A percentile compares a stretch with the other conserved stretches of the same genome.
These are phyloP conservation scores for Globisporangium echinulatum DNA, from an alignment of 352 stramenopile genomes.

Conservation along the genomic window DNA sequence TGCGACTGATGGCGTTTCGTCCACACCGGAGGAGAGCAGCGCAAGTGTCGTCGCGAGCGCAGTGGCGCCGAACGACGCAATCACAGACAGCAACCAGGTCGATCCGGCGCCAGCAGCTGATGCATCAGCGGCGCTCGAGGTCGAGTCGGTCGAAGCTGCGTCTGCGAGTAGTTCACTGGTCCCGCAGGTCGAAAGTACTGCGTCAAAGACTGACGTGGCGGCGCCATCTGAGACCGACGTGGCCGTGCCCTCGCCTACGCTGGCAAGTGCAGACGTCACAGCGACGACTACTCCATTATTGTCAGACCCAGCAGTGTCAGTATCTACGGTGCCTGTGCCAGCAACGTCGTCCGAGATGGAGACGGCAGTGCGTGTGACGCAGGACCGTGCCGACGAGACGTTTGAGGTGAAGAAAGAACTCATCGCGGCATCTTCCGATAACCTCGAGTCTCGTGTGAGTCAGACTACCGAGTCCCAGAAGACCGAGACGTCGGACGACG, in stretches of 20 bases:
- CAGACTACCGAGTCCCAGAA: too few species aligned
- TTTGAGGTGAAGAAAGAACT: constrained; percentile 20
- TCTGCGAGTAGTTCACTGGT: not conserved
- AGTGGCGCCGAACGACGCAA: not conserved
- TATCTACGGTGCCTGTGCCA: not conserved
- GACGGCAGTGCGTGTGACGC: constrained; percentile 3
- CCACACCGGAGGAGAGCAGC: not conserved
- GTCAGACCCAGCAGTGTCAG: not conserved
- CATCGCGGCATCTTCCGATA: constrained; percentile 2
- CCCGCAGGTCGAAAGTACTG: too few species aligned
- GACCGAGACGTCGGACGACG: not conserved
- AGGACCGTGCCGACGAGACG: not conserved
- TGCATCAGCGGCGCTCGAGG: not conserved
- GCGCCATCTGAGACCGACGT: too few species aligned
- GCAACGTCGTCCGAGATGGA: not conserved
- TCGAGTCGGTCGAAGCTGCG: not conserved
- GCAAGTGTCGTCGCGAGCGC: not conserved
- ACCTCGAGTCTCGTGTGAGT: too few species aligned
- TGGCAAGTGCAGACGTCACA: not conserved
- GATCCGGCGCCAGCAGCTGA: not conserved
- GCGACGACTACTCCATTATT: not conserved
- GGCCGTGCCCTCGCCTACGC: too few species aligned
- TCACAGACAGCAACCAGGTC: not conserved
- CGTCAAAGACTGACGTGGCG: too few species aligned
- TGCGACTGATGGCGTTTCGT: not conserved